Conservation (phyloP, 2,329 filamentous ascomycete species). For the Rugonectria rugulosa region DNA sequence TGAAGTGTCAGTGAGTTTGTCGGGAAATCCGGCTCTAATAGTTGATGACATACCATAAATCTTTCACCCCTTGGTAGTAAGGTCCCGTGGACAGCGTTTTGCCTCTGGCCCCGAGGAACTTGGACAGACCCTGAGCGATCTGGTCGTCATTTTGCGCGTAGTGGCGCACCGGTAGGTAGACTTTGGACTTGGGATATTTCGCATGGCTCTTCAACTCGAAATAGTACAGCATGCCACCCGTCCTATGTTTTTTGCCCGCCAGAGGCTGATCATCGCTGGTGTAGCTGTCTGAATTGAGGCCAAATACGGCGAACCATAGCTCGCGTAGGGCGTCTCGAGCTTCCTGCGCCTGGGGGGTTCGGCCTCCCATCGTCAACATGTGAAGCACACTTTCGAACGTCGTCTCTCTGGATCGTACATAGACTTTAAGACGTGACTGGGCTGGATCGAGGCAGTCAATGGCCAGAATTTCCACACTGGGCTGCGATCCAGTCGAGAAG, state of each 20-base stretch:
- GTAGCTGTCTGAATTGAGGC: too few species aligned
- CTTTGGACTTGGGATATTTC: constrained; percentile 37
- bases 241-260: constrained; percentile 36
- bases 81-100: too few species aligned
- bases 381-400: constrained; percentile 39
- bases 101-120: too few species aligned
- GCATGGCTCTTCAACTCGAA: constrained; percentile 37
- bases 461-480: constrained; percentile 39
- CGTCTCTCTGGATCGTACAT: constrained; percentile 43
- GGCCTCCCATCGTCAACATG: constrained; percentile 34
- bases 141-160: constrained; percentile 33
- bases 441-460: constrained; percentile 41
- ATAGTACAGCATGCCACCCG: constrained; percentile 45
- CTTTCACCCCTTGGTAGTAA: too few species aligned
- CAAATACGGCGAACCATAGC: constrained; percentile 19
- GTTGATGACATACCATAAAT: too few species aligned
- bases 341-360: constrained; percentile 20
- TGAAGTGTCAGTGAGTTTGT: too few species aligned
- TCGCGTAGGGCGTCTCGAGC: constrained; percentile 31
- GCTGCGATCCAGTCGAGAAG: not conserved
- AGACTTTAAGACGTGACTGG: constrained; percentile 47
- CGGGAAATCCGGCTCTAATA: too few species aligned
- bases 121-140: not conserved
- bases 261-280: constrained; percentile 27
- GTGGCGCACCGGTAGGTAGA: constrained; percentile 47